phyloP scores from a whole-genome alignment of 768 basidiomycete species.

The Mycena leptocephala region DNA sequence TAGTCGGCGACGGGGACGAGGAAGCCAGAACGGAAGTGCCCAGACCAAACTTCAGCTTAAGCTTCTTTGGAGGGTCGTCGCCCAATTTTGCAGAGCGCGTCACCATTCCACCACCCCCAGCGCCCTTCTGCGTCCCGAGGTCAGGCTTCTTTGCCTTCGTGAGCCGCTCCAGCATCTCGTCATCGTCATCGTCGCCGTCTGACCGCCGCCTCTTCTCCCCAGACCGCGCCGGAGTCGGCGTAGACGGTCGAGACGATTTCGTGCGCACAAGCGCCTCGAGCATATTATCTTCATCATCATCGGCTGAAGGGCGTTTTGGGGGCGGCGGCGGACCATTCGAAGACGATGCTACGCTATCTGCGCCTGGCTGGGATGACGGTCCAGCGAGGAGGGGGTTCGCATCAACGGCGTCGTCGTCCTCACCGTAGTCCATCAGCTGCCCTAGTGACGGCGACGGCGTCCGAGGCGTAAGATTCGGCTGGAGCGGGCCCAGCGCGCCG shows the following conservation, averaged over 20 bases:
- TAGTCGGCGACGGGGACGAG: conserved; percentile 30
- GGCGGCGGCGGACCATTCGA: conserved; percentile 55
- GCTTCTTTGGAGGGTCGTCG: conserved; percentile 77
- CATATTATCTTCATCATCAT: conserved; percentile 72
- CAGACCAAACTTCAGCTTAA: conserved; percentile 81
- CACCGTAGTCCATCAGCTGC: conserved; percentile 84
- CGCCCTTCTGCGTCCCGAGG: conserved; percentile 63
- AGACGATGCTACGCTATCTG: conserved; percentile 52
- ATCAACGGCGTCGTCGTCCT: conserved; percentile 75
- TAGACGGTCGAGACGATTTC: conserved; percentile 56
- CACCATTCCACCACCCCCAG: conserved; percentile 40
- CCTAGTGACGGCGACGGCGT: conserved; percentile 70
- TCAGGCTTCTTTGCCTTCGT: conserved; percentile 74
- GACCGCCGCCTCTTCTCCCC: conserved; percentile 82
- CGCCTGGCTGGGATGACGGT: conserved; percentile 29
- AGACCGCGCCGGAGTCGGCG: conserved; percentile 59
- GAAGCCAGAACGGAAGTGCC: conserved; percentile 56
- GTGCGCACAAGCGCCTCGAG: conserved; percentile 69
- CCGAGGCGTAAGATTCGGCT: conserved; percentile 50
- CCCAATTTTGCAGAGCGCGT: conserved; percentile 58
- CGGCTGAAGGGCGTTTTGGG: conserved; percentile 59
- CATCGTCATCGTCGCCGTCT: conserved; percentile 83
- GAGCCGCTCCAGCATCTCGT: conserved; percentile 76
- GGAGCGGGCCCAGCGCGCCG: conserved; percentile 61
- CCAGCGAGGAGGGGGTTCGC: conserved; percentile 41